These are phyloP conservation scores for Phytophthora sojae DNA, from an alignment of 352 stramenopile genomes.

Conservation along the genomic window DNA sequence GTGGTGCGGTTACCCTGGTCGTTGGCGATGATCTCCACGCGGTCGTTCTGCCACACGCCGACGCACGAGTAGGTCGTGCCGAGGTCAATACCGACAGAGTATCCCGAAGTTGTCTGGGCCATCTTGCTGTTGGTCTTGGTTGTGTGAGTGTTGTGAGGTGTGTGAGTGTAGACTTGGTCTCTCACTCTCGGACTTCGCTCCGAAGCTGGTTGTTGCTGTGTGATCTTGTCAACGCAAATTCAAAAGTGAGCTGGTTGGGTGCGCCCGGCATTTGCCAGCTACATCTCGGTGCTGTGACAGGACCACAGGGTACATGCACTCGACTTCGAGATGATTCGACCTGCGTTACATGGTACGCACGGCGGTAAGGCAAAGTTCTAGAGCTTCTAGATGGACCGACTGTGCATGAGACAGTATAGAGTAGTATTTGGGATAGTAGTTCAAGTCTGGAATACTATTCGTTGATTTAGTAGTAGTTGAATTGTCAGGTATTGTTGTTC, in stretches of 20 bases:
- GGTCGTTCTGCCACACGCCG: slow-evolving; percentile 93
- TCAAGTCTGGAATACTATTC: too few species aligned
- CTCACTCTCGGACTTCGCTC: background rate
- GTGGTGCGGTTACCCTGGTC: slow-evolving; percentile 73
- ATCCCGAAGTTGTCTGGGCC: background rate
- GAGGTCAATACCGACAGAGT: slow-evolving; percentile 69
- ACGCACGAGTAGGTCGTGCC: slow-evolving; percentile 95
- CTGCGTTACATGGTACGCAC: too few species aligned
- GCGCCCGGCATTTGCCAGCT: too few species aligned
- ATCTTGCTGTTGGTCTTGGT: background rate
- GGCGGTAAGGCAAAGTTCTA: too few species aligned
- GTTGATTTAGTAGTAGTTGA: too few species aligned
- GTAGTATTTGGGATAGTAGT: too few species aligned
- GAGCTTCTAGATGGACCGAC: too few species aligned
- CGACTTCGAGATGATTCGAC: too few species aligned
- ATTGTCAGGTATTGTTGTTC: too few species aligned
- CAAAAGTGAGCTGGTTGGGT: slow-evolving; percentile 5
- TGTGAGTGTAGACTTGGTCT: background rate
- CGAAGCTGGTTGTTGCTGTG: background rate
- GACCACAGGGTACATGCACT: too few species aligned
- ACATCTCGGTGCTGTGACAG: too few species aligned
- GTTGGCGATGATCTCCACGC: slow-evolving; percentile 92
- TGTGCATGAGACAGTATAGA: too few species aligned
- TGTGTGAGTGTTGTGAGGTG: background rate
- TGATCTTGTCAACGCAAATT: slow-evolving; percentile 2